These are phyloP conservation scores for Leccinum truebloodii DNA, from an alignment of 768 basidiomycete genomes.

Conservation along the genomic window DNA sequence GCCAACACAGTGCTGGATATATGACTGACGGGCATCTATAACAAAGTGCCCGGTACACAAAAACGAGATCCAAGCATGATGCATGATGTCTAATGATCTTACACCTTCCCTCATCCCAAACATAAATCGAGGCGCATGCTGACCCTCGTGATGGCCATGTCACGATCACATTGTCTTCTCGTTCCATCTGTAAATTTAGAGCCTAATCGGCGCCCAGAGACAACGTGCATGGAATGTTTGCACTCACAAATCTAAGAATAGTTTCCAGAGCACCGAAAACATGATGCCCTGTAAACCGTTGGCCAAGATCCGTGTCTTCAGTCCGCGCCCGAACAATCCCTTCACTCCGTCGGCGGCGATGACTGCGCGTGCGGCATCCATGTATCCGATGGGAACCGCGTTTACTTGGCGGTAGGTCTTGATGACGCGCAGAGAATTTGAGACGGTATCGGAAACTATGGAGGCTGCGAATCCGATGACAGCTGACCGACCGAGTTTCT, in stretches of 20 bases:
- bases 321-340: slow-evolving; percentile 85
- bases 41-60: neutral
- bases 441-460: slow-evolving; percentile 79
- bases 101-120: neutral
- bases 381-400: slow-evolving; percentile 76
- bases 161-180: slow-evolving; percentile 26
- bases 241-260: slow-evolving; percentile 86
- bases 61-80: neutral
- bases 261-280: slow-evolving; percentile 89
- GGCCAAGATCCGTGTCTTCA: slow-evolving; percentile 86
- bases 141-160: neutral
- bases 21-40: neutral
- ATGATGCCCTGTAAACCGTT: slow-evolving; percentile 92
- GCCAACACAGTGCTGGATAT: neutral
- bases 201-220: neutral
- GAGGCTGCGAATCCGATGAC: slow-evolving; percentile 91
- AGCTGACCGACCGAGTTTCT: slow-evolving; percentile 75
- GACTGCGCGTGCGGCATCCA: slow-evolving; percentile 75
- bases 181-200: slow-evolving; percentile 33
- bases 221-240: neutral
- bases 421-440: slow-evolving; percentile 87
- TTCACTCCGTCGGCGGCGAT: slow-evolving; percentile 71
- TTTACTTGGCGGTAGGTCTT: slow-evolving; percentile 97
- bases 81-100: slow-evolving; percentile 2
- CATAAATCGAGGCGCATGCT: too few relatives aligned